Base-by-base conservation (phyloP, 352 stramenopile species). In the Phytophthora pini region DNA sequence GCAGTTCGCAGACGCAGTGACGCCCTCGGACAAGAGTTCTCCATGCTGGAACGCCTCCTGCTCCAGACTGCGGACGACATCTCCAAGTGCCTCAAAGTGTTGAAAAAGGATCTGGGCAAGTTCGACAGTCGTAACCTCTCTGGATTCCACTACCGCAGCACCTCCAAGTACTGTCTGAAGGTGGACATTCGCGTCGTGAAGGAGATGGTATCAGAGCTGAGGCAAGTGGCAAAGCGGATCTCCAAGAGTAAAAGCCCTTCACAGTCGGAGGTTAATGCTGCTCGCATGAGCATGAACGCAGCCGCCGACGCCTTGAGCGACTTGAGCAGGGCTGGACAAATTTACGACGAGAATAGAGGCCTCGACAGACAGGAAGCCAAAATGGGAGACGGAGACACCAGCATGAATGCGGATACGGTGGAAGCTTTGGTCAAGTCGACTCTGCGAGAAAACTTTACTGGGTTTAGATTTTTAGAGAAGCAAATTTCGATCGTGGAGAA, bases 321-420 rank as follows among this genome's bases (percentile, higher is more conserved):
- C 22, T 53, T 72, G 44, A 63, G 51, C 36, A 62, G 36, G 22
- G 51, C 57, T 26, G 64, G 34, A 36, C 43, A 46, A 5, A 38
- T 49, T 9, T 72, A 68, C 45, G 64, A 72, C 7, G 48, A 72
- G 44, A 72, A 67, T 41, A 51, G 55, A 44, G 38, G 52, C n/a
- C 27, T 27, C 27, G 40, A 57, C 27, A 4, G 29, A 22, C 34
- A 67, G 31, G 45, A 27, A 26, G 61, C 56, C 46, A 55, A 24
- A 17, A 41, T 17, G 32, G 5, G n/a, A 12, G 34, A 11, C 4
- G 56, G 22, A 3, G 34, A 38, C 1, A 36, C 29, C n/a, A 4
- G 40, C 12, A 41, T 38, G 10, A 20, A 20, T 20, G 36, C 44
- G 15, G 58, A 68, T 32, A 65, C 65, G 15, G 58, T 72, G 46